Percentiles rank a stretch among this genome's conserved stretches.
These are phyloP conservation scores for Hypoxylon sp. DNA, from an alignment of 2,329 filamentous ascomycete genomes.

Conservation along the genomic window DNA sequence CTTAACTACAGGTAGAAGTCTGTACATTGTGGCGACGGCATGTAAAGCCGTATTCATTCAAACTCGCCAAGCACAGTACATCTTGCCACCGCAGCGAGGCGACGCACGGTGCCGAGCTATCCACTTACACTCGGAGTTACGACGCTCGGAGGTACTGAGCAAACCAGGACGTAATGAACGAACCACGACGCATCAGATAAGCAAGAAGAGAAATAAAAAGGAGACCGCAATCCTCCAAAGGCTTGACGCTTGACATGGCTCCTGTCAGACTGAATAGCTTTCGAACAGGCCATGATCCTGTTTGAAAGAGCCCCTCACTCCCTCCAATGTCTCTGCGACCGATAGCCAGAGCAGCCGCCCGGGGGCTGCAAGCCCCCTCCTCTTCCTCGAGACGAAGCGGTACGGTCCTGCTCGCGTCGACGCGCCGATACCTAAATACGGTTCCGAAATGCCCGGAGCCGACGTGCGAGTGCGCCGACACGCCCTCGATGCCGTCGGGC, in stretches of 20 bases:
- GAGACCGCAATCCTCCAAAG: neutral
- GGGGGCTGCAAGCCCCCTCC: conserved; percentile 11
- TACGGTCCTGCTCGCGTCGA: neutral
- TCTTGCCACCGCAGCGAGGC: too few relatives aligned
- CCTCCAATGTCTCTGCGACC: conserved; percentile 38
- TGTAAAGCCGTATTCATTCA: too few relatives aligned
- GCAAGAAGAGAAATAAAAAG: conserved; percentile 12
- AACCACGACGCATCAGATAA: conserved; percentile 8
- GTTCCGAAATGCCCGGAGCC: conserved; percentile 73
- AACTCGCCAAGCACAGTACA: neutral
- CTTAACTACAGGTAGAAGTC: too few relatives aligned
- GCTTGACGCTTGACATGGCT: conserved; percentile 28
- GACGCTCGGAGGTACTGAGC: conserved; percentile 27
- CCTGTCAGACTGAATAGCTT: conserved; percentile 1
- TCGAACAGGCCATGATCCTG: conserved; percentile 21
- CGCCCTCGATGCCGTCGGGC: conserved; percentile 68
- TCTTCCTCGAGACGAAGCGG: neutral
- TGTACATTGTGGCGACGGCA: too few relatives aligned
- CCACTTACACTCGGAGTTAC: conserved; percentile 26
- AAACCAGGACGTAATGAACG: conserved; percentile 18
- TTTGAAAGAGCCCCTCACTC: conserved; percentile 20
- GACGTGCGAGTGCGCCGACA: conserved; percentile 77
- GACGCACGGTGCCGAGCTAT: neutral
- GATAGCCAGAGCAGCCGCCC: conserved; percentile 25
- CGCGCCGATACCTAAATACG: conserved; percentile 43